A percentile compares a stretch with the other conserved stretches of the same genome.
phyloP scores from a whole-genome alignment of 2,329 filamentous ascomycete genomes.

The Malbranchea zuffiana region DNA sequence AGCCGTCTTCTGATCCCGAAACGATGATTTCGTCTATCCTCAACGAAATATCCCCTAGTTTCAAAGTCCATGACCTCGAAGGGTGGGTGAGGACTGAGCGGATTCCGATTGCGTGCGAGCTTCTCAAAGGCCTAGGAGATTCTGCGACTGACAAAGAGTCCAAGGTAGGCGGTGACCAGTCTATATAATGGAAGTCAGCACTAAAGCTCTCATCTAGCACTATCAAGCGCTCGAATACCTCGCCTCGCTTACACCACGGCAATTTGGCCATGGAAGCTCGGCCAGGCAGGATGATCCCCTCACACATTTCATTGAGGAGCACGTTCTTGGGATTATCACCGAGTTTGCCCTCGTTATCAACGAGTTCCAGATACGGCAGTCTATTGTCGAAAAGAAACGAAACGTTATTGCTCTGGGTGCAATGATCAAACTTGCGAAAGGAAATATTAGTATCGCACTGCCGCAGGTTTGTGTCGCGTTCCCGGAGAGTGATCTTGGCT shows the following conservation, averaged over 20 bases:
- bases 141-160: slow-evolving; percentile 42
- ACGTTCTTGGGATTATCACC: slow-evolving; percentile 79
- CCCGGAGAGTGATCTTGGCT: slow-evolving; percentile 8
- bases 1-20: slow-evolving; percentile 55
- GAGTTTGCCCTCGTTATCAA: slow-evolving; percentile 70
- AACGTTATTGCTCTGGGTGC: slow-evolving; percentile 77
- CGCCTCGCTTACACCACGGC: slow-evolving; percentile 42
- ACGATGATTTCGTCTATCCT: slow-evolving; percentile 58
- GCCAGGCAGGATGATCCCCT: slow-evolving; percentile 48
- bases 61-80: slow-evolving; percentile 54
- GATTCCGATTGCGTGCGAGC: slow-evolving; percentile 63
- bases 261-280: slow-evolving; percentile 35
- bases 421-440: slow-evolving; percentile 67
- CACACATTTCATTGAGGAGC: slow-evolving; percentile 65
- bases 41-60: slow-evolving; percentile 56
- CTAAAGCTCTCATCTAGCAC: slow-evolving; percentile 25
- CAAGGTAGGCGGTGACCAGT: slow-evolving; percentile 42
- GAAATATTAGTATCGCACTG: slow-evolving; percentile 63
- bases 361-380: slow-evolving; percentile 49
- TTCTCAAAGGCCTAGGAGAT: slow-evolving; percentile 70
- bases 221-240: slow-evolving; percentile 43
- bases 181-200: neutral
- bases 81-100: slow-evolving; percentile 65
- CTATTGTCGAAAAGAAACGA: slow-evolving; percentile 57
- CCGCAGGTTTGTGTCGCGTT: slow-evolving; percentile 55